Conservation (phyloP, 2,329 filamentous ascomycete genomes). For the Colletotrichum liaoningense region DNA sequence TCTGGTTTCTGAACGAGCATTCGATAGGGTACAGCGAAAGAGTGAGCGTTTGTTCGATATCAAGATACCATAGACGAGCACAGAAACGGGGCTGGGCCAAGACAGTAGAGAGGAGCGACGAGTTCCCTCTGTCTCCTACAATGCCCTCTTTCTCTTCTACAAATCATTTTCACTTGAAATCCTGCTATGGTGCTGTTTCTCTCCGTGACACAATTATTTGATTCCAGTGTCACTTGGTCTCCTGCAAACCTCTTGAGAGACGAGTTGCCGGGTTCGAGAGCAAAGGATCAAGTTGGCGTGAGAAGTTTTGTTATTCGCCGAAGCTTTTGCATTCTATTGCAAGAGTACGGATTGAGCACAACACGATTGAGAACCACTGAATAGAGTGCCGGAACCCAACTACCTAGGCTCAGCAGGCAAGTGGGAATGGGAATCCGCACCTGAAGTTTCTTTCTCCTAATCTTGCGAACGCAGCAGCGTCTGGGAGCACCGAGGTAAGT, state of each 20-base stretch:
- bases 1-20: not conserved
- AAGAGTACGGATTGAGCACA: too few species aligned
- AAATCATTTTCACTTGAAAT: not conserved
- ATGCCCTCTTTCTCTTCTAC: not conserved
- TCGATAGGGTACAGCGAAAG: slow-evolving; percentile 12
- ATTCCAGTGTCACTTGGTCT: not conserved
- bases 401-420: too few species aligned
- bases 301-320: not conserved
- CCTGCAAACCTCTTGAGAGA: not conserved
- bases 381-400: too few species aligned
- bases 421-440: too few species aligned
- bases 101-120: not conserved
- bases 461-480: not conserved
- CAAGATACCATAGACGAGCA: slow-evolving; percentile 32
- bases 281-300: not conserved
- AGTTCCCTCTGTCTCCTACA: not conserved
- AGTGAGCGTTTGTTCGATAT: slow-evolving; percentile 27
- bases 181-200: not conserved
- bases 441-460: not conserved
- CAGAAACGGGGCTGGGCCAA: not conserved
- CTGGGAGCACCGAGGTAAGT: not conserved
- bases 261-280: not conserved
- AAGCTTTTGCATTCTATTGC: too few species aligned
- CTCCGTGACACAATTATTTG: not conserved
- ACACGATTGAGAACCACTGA: too few species aligned